phyloP scores from a whole-genome alignment of 257 asterid species.

The Capsicum chinense region DNA sequence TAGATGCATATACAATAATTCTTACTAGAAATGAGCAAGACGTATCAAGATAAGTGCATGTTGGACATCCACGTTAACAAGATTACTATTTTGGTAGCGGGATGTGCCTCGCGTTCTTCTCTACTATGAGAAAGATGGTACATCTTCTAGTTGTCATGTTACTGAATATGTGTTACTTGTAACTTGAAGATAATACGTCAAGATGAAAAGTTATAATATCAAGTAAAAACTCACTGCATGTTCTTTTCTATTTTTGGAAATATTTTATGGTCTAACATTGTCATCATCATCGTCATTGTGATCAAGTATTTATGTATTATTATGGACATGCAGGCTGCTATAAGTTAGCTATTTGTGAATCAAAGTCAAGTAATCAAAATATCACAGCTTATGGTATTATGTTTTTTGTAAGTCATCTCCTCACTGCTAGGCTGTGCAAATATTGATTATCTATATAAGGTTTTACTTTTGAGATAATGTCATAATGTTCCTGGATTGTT shows the following conservation, averaged over 20 bases:
- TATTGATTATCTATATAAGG: background rate
- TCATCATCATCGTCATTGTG: background rate
- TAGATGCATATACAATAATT: background rate
- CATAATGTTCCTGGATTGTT: conserved; percentile 4
- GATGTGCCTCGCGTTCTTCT: background rate
- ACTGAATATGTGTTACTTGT: background rate
- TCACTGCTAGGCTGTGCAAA: conserved; percentile 22
- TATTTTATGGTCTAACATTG: conserved; percentile 21
- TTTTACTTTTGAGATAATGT: conserved; percentile 17
- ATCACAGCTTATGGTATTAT: conserved; percentile 89
- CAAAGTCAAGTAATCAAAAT: conserved; percentile 72
- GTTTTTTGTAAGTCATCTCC: conserved; percentile 72
- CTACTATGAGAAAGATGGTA: conserved; percentile 17
- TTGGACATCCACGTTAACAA: background rate
- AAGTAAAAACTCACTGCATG: conserved; percentile 23
- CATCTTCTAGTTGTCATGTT: conserved; percentile 16
- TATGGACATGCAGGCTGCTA: conserved; percentile 69
- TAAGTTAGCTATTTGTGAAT: conserved; percentile 76
- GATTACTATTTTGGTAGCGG: background rate
- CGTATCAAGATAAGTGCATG: conserved; percentile 12
- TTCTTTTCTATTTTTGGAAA: background rate
- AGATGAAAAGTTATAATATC: background rate
- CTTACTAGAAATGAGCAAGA: background rate
- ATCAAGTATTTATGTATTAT: conserved; percentile 23
- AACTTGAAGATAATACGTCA: conserved; percentile 10